Base-by-base conservation (phyloP, 2,329 filamentous ascomycete species). In the Exserohilum turcica region DNA sequence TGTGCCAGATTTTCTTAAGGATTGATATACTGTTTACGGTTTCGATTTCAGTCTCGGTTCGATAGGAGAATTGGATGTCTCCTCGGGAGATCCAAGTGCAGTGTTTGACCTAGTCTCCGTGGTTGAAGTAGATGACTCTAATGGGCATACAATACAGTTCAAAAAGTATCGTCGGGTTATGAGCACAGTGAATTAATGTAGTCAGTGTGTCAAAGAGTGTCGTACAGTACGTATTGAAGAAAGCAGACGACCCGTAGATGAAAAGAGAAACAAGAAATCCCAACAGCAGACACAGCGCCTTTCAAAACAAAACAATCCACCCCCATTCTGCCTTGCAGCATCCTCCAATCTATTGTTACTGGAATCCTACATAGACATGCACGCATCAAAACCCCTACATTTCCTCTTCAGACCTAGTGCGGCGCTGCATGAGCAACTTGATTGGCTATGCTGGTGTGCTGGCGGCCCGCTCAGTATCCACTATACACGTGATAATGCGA, bases 401-500 rank as follows among this genome's bases (percentile, higher is more conserved):
- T 65, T 29, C 60, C 48, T 52, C 19, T 59, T 57, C 13, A 18
- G 43, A 24, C 29, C 24, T 57, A 56, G 56, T 48, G 52, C 39
- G 33, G 38, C 28, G 49, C 50, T 45, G 43, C 10, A 21, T 13
- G 1, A 18, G 2, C 10, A 8, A 18, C 38, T 7, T 16, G 49
- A 52, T 59, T 61, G 56, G 59, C 36, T 24, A 24, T 24, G 5
- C 29, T 16, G 18, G 12, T 21, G 13, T 24, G 12, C 42, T 21
- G 10, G 42, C 27, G 28, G 38, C 27, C 27, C 15, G n/a, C 10
- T 18, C 6, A 0, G 13, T 39, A 35, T 3, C 49, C 43, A 42
- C 43, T 5, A 0, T 16, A 8, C 55, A 58, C 52, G 48, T 55
- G 55, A 55, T 13, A 33, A 37, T 49, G 38, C 55, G 52, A 55